Evolutionary conservation across 768 basidiomycete species (phyloP), one percentile per base, ranked within the genome.

Genomic region (Antrodiella citrinella): DNA sequence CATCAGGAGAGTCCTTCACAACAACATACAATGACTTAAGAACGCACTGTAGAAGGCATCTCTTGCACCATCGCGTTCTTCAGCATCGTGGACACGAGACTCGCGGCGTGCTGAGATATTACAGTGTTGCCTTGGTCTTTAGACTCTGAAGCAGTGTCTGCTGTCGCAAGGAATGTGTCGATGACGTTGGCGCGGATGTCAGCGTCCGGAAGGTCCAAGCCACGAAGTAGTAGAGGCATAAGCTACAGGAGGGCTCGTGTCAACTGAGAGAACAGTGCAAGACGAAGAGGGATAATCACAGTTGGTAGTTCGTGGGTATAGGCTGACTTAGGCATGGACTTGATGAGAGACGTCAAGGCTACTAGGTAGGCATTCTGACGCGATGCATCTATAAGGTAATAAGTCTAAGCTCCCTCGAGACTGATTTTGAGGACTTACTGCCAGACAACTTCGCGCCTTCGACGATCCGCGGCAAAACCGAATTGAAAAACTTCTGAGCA

Each of bases 201-300:
- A 7, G 77, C 66, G 62, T 91, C 84, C 3, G 83, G 79, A 3
- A 96, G 69, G 39, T 88, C 82, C 15, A 98, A 77, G 3, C 91
- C 86, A 13, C 87, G 86, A 40, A 99, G 69, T 3, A 99, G 73
- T 12, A 97, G 74, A 0, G 96, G 93, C 56, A 97, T 78, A 11
- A 98, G 77, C 94, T 98, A 58, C 10, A 21, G 21, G n/a, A 15
- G 26, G 25, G 22, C 12, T n/a, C 21, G 19, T 3, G 25, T 45
- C 24, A 43, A 43, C 43, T 18, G 49, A 5, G 21, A 42, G 22
- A 15, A 5, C 5, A 45, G 24, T 40, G 4, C 18, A 4, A 3
- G 21, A 38, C 26, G 38, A 19, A 25, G 44, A n/a, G n/a, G n/a
- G n/a, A n/a, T n/a, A n/a, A n/a, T n/a, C 50, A 85, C 85, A 13